These are phyloP conservation scores for Spergularia azorica DNA, from an alignment of 179 eudicot genomes.

Conservation along the genomic window DNA sequence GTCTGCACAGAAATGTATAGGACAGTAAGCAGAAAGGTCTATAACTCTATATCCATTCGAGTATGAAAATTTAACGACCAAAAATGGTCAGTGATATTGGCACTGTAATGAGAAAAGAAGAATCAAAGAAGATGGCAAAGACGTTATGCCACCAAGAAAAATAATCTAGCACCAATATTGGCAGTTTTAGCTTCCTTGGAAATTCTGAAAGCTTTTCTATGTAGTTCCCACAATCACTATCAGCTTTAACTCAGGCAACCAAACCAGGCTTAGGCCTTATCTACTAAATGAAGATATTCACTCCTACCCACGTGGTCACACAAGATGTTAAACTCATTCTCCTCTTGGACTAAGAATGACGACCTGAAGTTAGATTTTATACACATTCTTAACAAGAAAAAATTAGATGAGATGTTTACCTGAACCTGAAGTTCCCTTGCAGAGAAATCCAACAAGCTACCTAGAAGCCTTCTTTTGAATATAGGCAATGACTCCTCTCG, in stretches of 20 bases:
- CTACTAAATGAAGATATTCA: neutral
- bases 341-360: neutral
- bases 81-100: neutral
- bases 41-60: neutral
- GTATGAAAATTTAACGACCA: neutral
- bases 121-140: no score
- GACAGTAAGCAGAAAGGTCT: neutral
- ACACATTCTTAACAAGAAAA: neutral
- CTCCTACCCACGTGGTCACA: no score
- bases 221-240: neutral
- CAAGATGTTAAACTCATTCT: neutral
- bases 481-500: constrained; percentile 94
- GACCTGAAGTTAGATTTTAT: neutral
- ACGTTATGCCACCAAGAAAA: no score
- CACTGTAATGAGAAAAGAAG: no score
- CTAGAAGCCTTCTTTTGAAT: constrained; percentile 91
- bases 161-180: neutral
- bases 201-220: neutral
- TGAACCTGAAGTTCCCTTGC: constrained; percentile 97
- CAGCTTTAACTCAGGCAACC: neutral
- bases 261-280: neutral
- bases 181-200: neutral
- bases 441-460: constrained; percentile 89
- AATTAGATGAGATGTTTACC: constrained; percentile 44
- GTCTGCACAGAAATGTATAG: constrained; percentile 59